Conservation (phyloP, 2,329 filamentous ascomycete genomes). For the Aspergillus viridinutans region DNA sequence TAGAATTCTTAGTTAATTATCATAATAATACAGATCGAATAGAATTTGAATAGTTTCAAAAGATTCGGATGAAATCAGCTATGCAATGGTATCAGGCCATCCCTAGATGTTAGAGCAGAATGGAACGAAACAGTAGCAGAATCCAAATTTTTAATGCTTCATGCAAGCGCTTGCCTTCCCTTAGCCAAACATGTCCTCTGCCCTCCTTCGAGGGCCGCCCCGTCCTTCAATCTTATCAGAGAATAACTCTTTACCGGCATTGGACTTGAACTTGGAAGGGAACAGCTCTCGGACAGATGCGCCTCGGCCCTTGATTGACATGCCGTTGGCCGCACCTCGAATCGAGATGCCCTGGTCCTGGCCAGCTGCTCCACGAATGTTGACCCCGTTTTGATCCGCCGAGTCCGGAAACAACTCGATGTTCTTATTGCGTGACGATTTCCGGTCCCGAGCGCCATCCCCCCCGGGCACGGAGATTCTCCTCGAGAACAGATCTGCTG, state of each 20-base stretch:
- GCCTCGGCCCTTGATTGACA: conserved; percentile 68
- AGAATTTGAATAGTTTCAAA: not conserved
- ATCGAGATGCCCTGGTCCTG: conserved; percentile 37
- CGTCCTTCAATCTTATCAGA: conserved; percentile 56
- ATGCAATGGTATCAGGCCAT: not conserved
- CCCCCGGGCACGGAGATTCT: conserved; percentile 49
- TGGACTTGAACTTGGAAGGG: conserved; percentile 55
- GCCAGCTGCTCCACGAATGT: conserved; percentile 57
- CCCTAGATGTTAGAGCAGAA: not conserved
- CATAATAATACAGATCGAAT: not conserved
- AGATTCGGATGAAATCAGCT: not conserved
- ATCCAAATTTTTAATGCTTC: not conserved
- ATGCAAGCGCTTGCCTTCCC: not conserved
- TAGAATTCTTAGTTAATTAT: not conserved
- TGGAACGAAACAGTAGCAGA: not conserved
- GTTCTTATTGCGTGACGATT: conserved; percentile 23
- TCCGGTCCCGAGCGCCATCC: conserved; percentile 39
- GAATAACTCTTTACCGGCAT: conserved; percentile 67
- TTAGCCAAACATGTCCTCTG: conserved; percentile 69
- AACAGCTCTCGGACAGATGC: conserved; percentile 65
- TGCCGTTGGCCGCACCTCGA: conserved; percentile 46
- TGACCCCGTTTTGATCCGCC: conserved; percentile 42
- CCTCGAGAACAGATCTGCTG: conserved; percentile 49
- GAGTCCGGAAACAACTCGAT: conserved; percentile 40
- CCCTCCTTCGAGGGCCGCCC: conserved; percentile 58